A percentile compares a stretch with the other conserved stretches of the same genome.
Conservation (phyloP, 108 stramenopile genomes). For the Poteriospumella lacustris region DNA sequence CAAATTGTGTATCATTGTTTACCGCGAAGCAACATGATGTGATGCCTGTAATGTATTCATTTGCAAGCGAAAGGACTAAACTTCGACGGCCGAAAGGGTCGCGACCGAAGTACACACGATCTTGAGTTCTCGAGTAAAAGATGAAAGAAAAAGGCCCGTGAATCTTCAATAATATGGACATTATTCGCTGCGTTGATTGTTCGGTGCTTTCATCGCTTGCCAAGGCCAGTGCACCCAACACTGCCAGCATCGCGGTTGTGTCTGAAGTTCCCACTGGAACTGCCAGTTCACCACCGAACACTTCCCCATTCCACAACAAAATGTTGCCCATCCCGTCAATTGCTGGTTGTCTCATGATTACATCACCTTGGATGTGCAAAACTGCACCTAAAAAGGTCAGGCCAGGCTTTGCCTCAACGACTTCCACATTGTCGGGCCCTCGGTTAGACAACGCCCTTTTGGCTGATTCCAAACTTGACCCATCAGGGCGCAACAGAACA, state of each 20-base stretch:
- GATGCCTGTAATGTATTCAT: neutral
- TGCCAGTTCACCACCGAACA: slow-evolving; percentile 19
- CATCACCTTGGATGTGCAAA: slow-evolving; percentile 43
- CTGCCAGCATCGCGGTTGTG: neutral
- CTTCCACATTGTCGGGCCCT: too few species aligned
- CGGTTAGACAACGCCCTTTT: too few species aligned
- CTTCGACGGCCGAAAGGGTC: slow-evolving; percentile 52
- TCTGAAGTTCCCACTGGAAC: slow-evolving; percentile 21
- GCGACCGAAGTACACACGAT: slow-evolving; percentile 40
- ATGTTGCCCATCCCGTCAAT: slow-evolving; percentile 41
- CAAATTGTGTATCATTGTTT: too few species aligned
- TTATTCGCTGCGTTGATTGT: slow-evolving; percentile 14
- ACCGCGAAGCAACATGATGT: neutral
- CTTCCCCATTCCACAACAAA: slow-evolving; percentile 54
- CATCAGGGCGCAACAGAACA: too few species aligned
- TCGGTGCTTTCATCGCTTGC: neutral
- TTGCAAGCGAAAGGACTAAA: slow-evolving; percentile 17
- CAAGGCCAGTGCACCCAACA: slow-evolving; percentile 21
- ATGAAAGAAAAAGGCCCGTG: slow-evolving; percentile 47
- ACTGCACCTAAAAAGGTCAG: slow-evolving; percentile 36
- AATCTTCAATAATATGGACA: slow-evolving; percentile 13
- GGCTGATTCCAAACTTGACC: too few species aligned
- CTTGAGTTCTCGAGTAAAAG: slow-evolving; percentile 21
- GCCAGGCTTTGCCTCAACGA: too few species aligned
- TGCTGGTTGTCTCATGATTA: slow-evolving; percentile 8